A percentile compares a stretch with the other conserved stretches of the same genome.
phyloP scores from a whole-genome alignment of 73 alveolate genomes.

The Paramecium octaurelia region DNA sequence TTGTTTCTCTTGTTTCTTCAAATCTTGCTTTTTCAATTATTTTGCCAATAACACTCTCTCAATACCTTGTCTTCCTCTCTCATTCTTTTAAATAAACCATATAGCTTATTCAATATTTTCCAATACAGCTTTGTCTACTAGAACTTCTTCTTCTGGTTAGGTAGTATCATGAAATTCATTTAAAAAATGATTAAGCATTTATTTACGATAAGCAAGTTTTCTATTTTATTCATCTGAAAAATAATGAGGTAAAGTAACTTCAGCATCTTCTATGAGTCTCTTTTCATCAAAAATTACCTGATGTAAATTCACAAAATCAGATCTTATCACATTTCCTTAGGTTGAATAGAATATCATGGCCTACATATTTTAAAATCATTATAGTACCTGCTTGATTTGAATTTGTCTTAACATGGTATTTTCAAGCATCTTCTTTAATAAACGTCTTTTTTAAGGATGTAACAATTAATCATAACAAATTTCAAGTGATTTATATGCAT shows the following conservation, averaged over 20 bases:
- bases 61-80: slow-evolving; percentile 90
- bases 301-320: slow-evolving; percentile 72
- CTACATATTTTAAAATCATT: slow-evolving; percentile 68
- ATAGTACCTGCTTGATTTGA: slow-evolving; percentile 86
- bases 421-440: slow-evolving; percentile 93
- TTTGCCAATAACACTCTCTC: slow-evolving; percentile 72
- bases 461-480: slow-evolving; percentile 98
- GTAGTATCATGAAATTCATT: slow-evolving; percentile 70
- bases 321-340: neutral
- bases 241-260: slow-evolving; percentile 93
- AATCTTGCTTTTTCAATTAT: slow-evolving; percentile 56
- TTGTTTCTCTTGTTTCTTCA: slow-evolving; percentile 62
- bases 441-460: slow-evolving; percentile 97
- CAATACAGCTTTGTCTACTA: slow-evolving; percentile 72
- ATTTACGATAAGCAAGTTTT: slow-evolving; percentile 69
- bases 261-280: slow-evolving; percentile 83
- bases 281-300: slow-evolving; percentile 87
- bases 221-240: slow-evolving; percentile 74
- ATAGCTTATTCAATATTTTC: slow-evolving; percentile 72
- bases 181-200: slow-evolving; percentile 74
- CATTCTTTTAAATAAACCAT: slow-evolving; percentile 88
- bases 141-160: slow-evolving; percentile 82
- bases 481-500: slow-evolving; percentile 73
- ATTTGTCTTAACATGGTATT: slow-evolving; percentile 82
- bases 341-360: neutral